Evolutionary conservation across 257 asterid genomes (phyloP).

Genomic region (Pogostemon cablin): DNA sequence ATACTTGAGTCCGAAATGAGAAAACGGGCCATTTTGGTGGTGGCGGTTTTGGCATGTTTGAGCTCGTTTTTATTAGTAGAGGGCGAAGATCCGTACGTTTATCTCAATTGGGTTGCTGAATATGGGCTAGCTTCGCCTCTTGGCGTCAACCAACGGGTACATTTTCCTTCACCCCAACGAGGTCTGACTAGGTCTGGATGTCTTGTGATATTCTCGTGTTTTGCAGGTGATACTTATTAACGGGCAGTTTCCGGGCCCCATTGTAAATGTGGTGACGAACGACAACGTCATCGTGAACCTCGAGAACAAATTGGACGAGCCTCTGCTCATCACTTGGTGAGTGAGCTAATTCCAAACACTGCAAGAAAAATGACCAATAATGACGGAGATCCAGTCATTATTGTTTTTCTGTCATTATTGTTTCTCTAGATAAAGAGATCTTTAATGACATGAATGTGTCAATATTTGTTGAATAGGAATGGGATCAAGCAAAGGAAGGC

Average conservation of each 20-base stretch:
- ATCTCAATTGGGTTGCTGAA: constrained; percentile 50
- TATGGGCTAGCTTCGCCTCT: constrained; percentile 77
- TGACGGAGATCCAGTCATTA: too few species aligned
- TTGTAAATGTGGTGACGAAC: constrained; percentile 59
- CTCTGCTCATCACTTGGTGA: constrained; percentile 81
- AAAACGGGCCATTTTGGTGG: constrained; percentile 34
- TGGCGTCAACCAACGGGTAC: constrained; percentile 68
- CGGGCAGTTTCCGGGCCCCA: constrained; percentile 86
- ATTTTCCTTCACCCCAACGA: not conserved
- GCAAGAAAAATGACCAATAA: too few species aligned
- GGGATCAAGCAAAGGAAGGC: constrained; percentile 74
- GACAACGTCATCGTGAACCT: constrained; percentile 65
- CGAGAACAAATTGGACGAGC: constrained; percentile 65
- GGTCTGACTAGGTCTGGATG: not conserved
- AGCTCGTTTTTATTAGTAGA: constrained; percentile 32
- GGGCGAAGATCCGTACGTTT: constrained; percentile 69
- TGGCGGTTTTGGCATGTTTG: constrained; percentile 51
- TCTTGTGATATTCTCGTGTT: not conserved
- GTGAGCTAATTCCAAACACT: not conserved
- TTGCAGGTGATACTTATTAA: constrained; percentile 80
- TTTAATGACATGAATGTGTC: too few species aligned
- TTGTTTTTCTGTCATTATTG: too few species aligned
- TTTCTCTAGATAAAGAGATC: too few species aligned
- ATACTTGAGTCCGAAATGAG: constrained; percentile 43
- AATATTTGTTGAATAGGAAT: constrained; percentile 43